A percentile compares a stretch with the other conserved stretches of the same genome.
phyloP scores from a whole-genome alignment of 2,329 filamentous ascomycete species.

The Arachnomyces sp. region DNA sequence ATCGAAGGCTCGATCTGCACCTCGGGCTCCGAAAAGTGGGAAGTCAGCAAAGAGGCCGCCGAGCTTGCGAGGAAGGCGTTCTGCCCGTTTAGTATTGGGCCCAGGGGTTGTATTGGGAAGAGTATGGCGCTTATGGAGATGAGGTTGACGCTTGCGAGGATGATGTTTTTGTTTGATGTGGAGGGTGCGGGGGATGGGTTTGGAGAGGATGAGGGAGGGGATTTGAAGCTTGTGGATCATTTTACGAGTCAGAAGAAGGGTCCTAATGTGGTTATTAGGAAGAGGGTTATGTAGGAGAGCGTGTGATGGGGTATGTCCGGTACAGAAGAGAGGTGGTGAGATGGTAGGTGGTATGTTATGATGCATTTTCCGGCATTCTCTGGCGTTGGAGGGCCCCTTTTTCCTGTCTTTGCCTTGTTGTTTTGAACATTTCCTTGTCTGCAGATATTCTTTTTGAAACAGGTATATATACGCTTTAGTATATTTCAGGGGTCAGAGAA shows the following conservation, averaged over 20 bases:
- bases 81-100: conserved; percentile 20
- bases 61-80: conserved; percentile 13
- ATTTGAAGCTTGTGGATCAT: conserved; percentile 13
- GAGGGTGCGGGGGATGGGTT: conserved; percentile 12
- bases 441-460: no score
- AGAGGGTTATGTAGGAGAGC: no score
- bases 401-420: no score
- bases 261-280: conserved; percentile 12
- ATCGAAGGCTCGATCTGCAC: conserved; percentile 37
- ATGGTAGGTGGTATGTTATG: no score
- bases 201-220: conserved; percentile 9
- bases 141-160: conserved; percentile 25
- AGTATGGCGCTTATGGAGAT: conserved; percentile 25
- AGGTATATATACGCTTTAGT: no score
- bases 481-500: no score
- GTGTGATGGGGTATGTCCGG: no score
- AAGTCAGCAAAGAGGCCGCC: neutral
- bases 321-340: no score
- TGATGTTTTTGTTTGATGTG: conserved; percentile 24
- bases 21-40: conserved; percentile 36
- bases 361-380: no score
- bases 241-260: conserved; percentile 14
- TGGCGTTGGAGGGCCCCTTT: no score
- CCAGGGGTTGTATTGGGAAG: conserved; percentile 24
- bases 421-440: no score